Conservation (phyloP, 345 rosid species). For the Nephelium lappaceum region DNA sequence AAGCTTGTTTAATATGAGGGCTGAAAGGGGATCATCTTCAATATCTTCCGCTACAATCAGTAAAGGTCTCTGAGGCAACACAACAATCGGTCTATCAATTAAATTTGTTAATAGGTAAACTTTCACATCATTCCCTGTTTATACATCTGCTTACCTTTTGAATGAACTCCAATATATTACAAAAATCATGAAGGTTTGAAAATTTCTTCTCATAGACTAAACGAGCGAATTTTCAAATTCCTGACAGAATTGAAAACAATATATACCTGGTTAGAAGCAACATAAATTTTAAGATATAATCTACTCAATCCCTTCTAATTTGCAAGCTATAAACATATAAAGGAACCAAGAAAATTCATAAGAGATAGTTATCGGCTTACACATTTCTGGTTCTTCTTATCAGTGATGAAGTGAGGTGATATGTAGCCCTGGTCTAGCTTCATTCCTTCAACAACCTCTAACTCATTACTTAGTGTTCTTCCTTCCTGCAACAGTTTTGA, state of each 20-base stretch:
- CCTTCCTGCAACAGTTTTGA: conserved; percentile 40
- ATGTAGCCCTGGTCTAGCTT: conserved; percentile 54
- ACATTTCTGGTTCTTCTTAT: conserved; percentile 52
- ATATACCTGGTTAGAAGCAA: not conserved
- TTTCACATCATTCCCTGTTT: not conserved
- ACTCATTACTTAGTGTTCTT: conserved; percentile 45
- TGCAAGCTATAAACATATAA: not conserved
- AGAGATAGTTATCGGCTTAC: conserved; percentile 24
- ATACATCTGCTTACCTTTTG: conserved; percentile 31
- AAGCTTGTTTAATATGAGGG: conserved; percentile 53
- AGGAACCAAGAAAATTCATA: not conserved
- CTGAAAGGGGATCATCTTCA: conserved; percentile 51
- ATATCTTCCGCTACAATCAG: conserved; percentile 55
- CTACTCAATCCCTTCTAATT: not conserved
- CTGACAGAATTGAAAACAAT: conserved; percentile 17
- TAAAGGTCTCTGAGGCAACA: conserved; percentile 42
- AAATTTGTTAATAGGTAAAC: not conserved
- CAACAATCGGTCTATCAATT: not conserved
- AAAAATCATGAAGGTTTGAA: conserved; percentile 41
- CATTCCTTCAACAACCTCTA: conserved; percentile 60
- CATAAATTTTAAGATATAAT: not conserved
- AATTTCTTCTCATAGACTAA: conserved; percentile 53
- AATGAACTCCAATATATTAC: conserved; percentile 48
- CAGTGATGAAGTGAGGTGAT: conserved; percentile 51
- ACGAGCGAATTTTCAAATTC: conserved; percentile 51